These are phyloP conservation scores for Seminavis robusta DNA, from an alignment of 108 stramenopile genomes.

Conservation along the genomic window DNA sequence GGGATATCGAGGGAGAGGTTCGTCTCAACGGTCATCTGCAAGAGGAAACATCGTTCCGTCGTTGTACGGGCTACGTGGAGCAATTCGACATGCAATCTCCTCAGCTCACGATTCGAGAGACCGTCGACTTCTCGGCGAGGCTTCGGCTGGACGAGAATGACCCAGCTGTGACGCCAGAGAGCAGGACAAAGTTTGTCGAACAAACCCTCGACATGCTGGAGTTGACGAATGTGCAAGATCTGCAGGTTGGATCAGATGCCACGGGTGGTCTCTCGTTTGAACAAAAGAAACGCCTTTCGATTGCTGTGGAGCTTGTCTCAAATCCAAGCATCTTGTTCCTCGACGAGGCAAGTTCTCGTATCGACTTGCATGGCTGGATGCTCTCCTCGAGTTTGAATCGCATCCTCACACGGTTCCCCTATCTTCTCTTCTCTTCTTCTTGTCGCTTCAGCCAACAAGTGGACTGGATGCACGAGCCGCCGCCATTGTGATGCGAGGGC, in stretches of 20 bases:
- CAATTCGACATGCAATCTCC: conserved; percentile 85
- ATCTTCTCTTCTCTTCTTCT: background rate
- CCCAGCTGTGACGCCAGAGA: conserved; percentile 29
- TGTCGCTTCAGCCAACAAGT: conserved; percentile 68
- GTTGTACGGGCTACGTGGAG: conserved; percentile 84
- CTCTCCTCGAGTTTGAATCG: too few species aligned
- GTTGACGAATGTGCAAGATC: conserved; percentile 59
- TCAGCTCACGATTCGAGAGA: conserved; percentile 76
- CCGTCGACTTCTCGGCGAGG: conserved; percentile 78
- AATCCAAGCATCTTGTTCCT: conserved; percentile 57
- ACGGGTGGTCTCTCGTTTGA: conserved; percentile 63
- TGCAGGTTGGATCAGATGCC: conserved; percentile 68
- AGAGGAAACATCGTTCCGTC: conserved; percentile 51
- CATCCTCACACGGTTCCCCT: background rate
- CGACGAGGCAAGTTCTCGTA: too few species aligned
- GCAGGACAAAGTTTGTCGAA: conserved; percentile 55
- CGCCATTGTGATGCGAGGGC: conserved; percentile 55
- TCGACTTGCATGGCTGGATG: too few species aligned
- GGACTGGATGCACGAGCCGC: conserved; percentile 72
- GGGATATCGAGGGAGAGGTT: conserved; percentile 74
- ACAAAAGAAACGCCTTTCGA: conserved; percentile 71
- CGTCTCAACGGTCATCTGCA: conserved; percentile 79
- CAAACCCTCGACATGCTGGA: conserved; percentile 76
- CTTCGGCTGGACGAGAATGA: conserved; percentile 67
- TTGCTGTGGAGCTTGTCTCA: conserved; percentile 68